Evolutionary conservation across 306 rosid genomes (phyloP).

Genomic region (Coriaria nepalensis): DNA sequence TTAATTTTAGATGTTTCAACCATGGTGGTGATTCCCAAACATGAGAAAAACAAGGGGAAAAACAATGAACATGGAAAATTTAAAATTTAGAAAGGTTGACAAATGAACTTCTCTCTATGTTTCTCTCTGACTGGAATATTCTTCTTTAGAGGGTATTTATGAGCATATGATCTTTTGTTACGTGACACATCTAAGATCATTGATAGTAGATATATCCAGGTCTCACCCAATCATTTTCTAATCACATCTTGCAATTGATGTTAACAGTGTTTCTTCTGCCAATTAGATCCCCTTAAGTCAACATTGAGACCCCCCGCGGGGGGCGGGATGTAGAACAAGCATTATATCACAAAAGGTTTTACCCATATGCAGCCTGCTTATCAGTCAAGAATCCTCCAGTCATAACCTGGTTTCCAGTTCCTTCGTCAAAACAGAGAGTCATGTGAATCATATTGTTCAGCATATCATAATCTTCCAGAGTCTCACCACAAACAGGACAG

Average conservation of each 20-base stretch:
- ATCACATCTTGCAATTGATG: too few species aligned
- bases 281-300: too few species aligned
- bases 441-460: slow-evolving; percentile 68
- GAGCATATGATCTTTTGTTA: too few species aligned
- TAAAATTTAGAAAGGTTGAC: neutral
- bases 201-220: too few species aligned
- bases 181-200: too few species aligned
- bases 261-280: too few species aligned
- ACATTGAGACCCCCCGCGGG: neutral
- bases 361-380: slow-evolving; percentile 88
- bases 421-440: slow-evolving; percentile 90
- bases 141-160: too few species aligned
- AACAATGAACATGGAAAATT: too few species aligned
- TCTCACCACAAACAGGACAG: slow-evolving; percentile 98
- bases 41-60: slow-evolving; percentile 2
- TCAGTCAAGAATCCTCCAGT: slow-evolving; percentile 95
- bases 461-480: slow-evolving; percentile 58
- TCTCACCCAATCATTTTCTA: too few species aligned
- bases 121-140: neutral
- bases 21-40: neutral
- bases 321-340: neutral
- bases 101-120: neutral
- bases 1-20: slow-evolving; percentile 6
- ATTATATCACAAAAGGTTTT: slow-evolving; percentile 7
- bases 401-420: slow-evolving; percentile 96